Percentiles rank a stretch among this genome's conserved stretches.
phyloP scores from a whole-genome alignment of 192 early-diverging fungal species.

The Umbelopsis isabellina region DNA sequence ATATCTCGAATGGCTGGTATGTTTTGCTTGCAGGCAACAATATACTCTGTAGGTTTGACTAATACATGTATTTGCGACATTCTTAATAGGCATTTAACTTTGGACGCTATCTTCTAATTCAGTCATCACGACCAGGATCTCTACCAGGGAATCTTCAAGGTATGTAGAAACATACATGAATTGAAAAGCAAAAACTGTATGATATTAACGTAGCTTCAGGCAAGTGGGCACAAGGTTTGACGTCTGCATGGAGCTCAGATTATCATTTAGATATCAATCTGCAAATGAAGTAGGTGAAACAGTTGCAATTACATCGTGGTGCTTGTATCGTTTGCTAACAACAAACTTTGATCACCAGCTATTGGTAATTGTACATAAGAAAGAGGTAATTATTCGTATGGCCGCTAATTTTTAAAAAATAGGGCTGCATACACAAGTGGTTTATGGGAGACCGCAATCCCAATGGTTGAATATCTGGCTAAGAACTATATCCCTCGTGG shows the following conservation, averaged over 20 bases:
- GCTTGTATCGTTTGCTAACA: too few species aligned
- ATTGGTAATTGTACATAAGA: not conserved
- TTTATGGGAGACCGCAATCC: conserved; percentile 36
- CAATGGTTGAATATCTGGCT: conserved; percentile 42
- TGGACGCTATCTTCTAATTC: conserved; percentile 38
- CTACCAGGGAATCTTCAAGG: conserved; percentile 33
- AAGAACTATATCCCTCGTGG: conserved; percentile 35
- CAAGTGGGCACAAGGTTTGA: not conserved
- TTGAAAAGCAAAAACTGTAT: not conserved
- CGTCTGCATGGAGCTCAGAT: conserved; percentile 22
- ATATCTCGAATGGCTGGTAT: conserved; percentile 3
- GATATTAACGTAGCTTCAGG: not conserved
- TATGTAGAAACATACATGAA: not conserved
- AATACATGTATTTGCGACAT: not conserved
- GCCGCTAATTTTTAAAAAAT: not conserved
- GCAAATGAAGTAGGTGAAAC: not conserved
- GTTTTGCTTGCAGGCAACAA: not conserved
- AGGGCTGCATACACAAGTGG: conserved; percentile 37
- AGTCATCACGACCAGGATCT: conserved; percentile 35
- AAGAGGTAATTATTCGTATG: not conserved
- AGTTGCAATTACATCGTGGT: too few species aligned
- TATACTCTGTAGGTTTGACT: not conserved
- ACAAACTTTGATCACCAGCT: not conserved
- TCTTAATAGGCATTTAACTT: conserved; percentile 24
- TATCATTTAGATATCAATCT: not conserved